Evolutionary conservation across 441 rosid genomes (phyloP).

Genomic region (Croton laevigatus): DNA sequence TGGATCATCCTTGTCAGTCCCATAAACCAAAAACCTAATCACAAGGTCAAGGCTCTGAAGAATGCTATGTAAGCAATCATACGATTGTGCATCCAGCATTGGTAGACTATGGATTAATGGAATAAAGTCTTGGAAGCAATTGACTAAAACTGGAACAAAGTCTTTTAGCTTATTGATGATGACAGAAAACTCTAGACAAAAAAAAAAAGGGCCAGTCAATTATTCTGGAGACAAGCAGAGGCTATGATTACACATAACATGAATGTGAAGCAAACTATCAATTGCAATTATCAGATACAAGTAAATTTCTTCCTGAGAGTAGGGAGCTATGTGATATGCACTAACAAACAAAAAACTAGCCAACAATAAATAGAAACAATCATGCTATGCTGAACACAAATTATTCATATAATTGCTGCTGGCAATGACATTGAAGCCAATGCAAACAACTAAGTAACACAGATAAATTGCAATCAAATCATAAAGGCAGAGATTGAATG

Average conservation of each 20-base stretch:
- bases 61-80: constrained; percentile 53
- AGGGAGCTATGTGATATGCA: background rate
- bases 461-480: background rate
- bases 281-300: constrained; percentile 4
- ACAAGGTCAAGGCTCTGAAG: constrained; percentile 65
- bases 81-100: constrained; percentile 50
- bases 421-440: background rate
- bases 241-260: background rate
- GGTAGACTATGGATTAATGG: constrained; percentile 47
- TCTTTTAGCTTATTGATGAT: constrained; percentile 51
- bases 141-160: constrained; percentile 65
- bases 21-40: constrained; percentile 44
- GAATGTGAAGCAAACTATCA: constrained; percentile 1
- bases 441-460: background rate
- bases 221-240: background rate
- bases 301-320: background rate
- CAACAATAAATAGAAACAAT: background rate
- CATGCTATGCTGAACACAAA: background rate
- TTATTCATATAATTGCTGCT: background rate
- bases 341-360: constrained; percentile 9
- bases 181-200: constrained; percentile 46
- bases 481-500: background rate
- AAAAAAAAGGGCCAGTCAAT: constrained; percentile 12
- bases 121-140: constrained; percentile 69
- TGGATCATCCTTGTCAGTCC: constrained; percentile 28